Evolutionary conservation across 176 grass and related monocot species (phyloP).

Genomic region (Zea mays): Zm-B73-REFERENCE-NAM-5.0 NC_050105.1:124411501-124412000

Average conservation of each 20-base stretch:
- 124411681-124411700: not conserved
- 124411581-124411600: not conserved
- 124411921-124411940: not conserved
- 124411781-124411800: not conserved
- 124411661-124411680: not conserved
- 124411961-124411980: not conserved
- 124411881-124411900: not conserved
- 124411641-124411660: slow-evolving; percentile 2
- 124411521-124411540: not conserved
- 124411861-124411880: not conserved
- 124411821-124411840: slow-evolving; percentile 6
- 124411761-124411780: not conserved
- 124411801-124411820: not conserved
- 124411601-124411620: not conserved
- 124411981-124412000: not conserved
- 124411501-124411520: not conserved
- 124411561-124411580: slow-evolving; percentile 1
- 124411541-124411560: not conserved
- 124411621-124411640: not conserved
- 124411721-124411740: not conserved
- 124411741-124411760: slow-evolving; percentile 2
- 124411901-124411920: not conserved
- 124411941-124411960: not conserved
- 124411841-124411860: slow-evolving; percentile 19
- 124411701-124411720: not conserved